These are phyloP conservation scores for Tetratostichococcus sp. DNA, from an alignment of 139 green algal species.

Conservation along the genomic window DNA sequence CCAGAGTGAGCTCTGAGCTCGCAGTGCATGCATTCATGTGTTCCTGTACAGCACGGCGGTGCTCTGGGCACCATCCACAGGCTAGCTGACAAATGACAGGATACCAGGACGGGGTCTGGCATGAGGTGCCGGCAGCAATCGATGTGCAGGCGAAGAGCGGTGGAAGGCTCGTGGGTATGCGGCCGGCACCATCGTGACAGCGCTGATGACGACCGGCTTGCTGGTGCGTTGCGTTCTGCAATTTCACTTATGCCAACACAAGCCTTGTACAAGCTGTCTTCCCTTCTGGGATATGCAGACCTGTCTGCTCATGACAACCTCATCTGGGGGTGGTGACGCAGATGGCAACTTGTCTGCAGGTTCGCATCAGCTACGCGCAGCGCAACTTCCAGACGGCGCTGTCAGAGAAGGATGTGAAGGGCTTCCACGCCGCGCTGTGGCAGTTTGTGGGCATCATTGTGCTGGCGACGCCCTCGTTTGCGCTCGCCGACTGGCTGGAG, in stretches of 20 bases:
- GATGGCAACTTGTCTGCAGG: no score
- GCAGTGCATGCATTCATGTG: no score
- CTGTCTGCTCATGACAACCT: no score
- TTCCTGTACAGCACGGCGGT: no score
- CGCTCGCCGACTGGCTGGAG: constrained; percentile 48
- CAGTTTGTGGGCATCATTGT: constrained; percentile 66
- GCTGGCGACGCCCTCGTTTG: constrained; percentile 64
- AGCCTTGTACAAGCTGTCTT: no score
- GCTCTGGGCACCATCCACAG: no score
- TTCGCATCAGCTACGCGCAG: constrained; percentile 28
- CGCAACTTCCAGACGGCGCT: constrained; percentile 62
- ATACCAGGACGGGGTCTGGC: no score
- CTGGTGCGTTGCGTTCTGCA: constrained; percentile 29
- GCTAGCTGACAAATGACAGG: no score
- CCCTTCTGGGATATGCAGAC: no score
- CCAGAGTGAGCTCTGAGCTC: constrained; percentile 17
- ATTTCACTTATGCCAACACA: not conserved
- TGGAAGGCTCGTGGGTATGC: constrained; percentile 29
- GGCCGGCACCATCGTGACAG: constrained; percentile 21
- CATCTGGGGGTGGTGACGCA: no score
- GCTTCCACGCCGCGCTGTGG: constrained; percentile 54
- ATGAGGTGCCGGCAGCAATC: no score
- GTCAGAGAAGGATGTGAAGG: constrained; percentile 57
- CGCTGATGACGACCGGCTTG: constrained; percentile 41
- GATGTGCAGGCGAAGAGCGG: constrained; percentile 29